A percentile compares a stretch with the other conserved stretches of the same genome.
Conservation (phyloP, 1,284 basidiomycete genomes). For the Trichosporon inkin region DNA sequence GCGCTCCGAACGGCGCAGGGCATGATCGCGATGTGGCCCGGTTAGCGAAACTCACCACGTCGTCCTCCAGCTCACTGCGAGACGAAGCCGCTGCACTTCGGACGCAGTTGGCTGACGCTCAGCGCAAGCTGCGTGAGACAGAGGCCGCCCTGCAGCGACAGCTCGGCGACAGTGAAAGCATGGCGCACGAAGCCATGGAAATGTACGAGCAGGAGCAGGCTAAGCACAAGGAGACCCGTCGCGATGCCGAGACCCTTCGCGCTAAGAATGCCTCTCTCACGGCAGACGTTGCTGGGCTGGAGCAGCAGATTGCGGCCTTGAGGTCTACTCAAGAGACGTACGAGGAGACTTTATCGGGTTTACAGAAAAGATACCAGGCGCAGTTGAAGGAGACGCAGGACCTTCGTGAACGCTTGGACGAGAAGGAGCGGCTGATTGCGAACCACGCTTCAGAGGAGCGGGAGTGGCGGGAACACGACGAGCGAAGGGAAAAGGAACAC, state of each 20-base stretch:
- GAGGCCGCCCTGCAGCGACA: constrained; percentile 66
- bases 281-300: not conserved
- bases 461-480: constrained; percentile 5
- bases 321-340: not conserved
- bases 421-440: not conserved
- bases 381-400: constrained; percentile 6
- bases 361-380: constrained; percentile 2
- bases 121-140: constrained; percentile 65
- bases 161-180: constrained; percentile 3
- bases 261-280: not conserved
- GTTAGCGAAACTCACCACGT: not conserved
- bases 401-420: not conserved
- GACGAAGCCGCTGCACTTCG: constrained; percentile 54
- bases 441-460: not conserved
- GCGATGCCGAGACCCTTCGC: constrained; percentile 1
- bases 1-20: not conserved
- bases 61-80: not conserved
- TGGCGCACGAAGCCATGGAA: constrained; percentile 11
- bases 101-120: constrained; percentile 66
- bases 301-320: not conserved
- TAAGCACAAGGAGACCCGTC: constrained; percentile 10
- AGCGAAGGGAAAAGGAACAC: not conserved
- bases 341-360: not conserved
- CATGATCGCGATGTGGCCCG: not conserved
- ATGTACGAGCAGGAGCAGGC: constrained; percentile 7